Evolutionary conservation across 768 basidiomycete species (phyloP), one percentile per base, ranked within the genome.

Genomic region (Suillus bovinus): DNA sequence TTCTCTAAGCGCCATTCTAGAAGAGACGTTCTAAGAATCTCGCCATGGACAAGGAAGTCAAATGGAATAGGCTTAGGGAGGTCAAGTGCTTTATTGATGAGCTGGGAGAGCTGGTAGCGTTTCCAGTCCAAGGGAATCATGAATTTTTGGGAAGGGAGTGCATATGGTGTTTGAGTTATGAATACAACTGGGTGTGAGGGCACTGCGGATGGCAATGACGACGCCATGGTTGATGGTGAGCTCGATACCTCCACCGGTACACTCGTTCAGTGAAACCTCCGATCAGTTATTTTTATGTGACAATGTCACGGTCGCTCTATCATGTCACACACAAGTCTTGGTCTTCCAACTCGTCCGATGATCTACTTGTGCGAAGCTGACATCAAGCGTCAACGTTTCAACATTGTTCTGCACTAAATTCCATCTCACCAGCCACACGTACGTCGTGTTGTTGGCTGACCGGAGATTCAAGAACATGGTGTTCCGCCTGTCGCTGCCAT

Each of bases 21-120:
- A 31, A 99, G 72, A 31, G 81, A 86, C 0, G 83, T 81, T 52
- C 90, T 79, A 3, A 98, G 74, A 14, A 98, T 83, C 70, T 91
- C 86, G n/a, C 94, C 93, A 50, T 84, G 81, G 46, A 97, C 80
- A 50, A 99, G 76, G 74, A 98, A 99, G 74, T 99, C 96, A 72
- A 98, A 98, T 0, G 95, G 96, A 3, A 96, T 80, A 0, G 91
- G 87, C 60, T 85, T 85, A 0, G 82, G 73, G 20, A 90, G 84
- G 29, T 84, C 82, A 31, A 99, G 80, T 1, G 96, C 93, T 71
- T 97, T 97, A 79, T 99, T 99, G 62, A 99, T 87, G 47, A 99
- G 88, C 64, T 98, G 94, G 1, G 96, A 98, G 36, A 99, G 89
- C 69, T 98, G 96, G 74, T 91, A 99, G n/a, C 96, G 87, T 61